phyloP scores from a whole-genome alignment of 2,329 filamentous ascomycete species.

The Hymenoscyphus occultus region DNA sequence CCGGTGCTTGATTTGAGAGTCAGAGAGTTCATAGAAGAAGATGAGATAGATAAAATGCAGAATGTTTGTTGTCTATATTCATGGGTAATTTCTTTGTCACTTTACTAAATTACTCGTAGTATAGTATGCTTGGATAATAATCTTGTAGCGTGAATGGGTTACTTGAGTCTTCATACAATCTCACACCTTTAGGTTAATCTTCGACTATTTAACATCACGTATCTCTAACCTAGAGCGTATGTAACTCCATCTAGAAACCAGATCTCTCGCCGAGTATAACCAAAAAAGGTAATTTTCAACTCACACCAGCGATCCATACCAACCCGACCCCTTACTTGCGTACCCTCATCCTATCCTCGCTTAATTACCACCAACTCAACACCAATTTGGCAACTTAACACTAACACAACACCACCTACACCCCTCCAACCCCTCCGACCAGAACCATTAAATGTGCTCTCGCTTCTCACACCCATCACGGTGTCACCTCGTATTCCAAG shows the following conservation, averaged over 20 bases:
- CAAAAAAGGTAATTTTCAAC: too few species aligned
- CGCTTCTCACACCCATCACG: not conserved
- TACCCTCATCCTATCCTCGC: not conserved
- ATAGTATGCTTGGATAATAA: not conserved
- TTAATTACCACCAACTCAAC: not conserved
- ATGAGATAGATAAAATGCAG: not conserved
- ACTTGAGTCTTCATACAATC: too few species aligned
- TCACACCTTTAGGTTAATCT: too few species aligned
- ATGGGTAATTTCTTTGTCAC: not conserved
- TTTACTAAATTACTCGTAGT: not conserved
- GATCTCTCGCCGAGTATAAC: too few species aligned
- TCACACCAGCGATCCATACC: too few species aligned
- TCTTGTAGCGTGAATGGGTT: too few species aligned
- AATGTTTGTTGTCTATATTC: not conserved
- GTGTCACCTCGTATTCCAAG: too few species aligned
- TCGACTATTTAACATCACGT: too few species aligned
- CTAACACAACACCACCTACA: not conserved
- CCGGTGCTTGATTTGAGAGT: not conserved
- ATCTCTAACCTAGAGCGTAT: too few species aligned
- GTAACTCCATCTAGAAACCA: too few species aligned
- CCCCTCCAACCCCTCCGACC: not conserved
- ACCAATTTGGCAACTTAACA: not conserved
- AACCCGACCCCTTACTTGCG: not conserved
- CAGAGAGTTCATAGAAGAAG: not conserved
- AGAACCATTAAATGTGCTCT: too few species aligned